phyloP scores from a whole-genome alignment of 2,329 filamentous ascomycete genomes.

The Penicillium brasilianum region DNA sequence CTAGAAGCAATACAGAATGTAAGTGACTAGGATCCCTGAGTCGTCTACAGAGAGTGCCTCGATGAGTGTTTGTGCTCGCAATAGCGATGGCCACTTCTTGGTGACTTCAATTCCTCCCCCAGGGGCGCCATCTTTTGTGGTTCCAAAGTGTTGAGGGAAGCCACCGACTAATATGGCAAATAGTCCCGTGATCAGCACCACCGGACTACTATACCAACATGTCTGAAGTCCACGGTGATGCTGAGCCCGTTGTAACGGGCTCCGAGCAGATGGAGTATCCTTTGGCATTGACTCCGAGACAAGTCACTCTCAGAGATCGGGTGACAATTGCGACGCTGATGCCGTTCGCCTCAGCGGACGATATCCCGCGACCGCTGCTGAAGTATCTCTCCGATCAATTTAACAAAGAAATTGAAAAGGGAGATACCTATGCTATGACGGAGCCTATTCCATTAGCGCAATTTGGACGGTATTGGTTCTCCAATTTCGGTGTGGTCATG shows the following conservation, averaged over 20 bases:
- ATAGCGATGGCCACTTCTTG: slow-evolving; percentile 12
- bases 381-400: slow-evolving; percentile 81
- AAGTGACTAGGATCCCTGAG: slow-evolving; percentile 26
- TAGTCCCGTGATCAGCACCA: slow-evolving; percentile 43
- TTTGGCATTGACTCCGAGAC: slow-evolving; percentile 70
- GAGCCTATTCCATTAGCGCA: slow-evolving; percentile 73
- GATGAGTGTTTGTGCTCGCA: not conserved
- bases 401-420: slow-evolving; percentile 88
- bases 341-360: slow-evolving; percentile 75
- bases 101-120: slow-evolving; percentile 6
- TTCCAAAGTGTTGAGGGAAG: slow-evolving; percentile 5
- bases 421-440: slow-evolving; percentile 89
- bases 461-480: slow-evolving; percentile 87
- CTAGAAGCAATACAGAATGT: slow-evolving; percentile 35
- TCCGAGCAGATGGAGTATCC: slow-evolving; percentile 60
- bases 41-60: slow-evolving; percentile 14
- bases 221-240: slow-evolving; percentile 45
- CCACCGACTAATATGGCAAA: slow-evolving; percentile 39
- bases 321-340: slow-evolving; percentile 83
- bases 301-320: slow-evolving; percentile 81
- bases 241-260: slow-evolving; percentile 37
- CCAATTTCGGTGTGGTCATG: slow-evolving; percentile 88
- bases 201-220: slow-evolving; percentile 34
- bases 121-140: not conserved
- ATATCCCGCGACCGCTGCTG: slow-evolving; percentile 76